A percentile compares a stretch with the other conserved stretches of the same genome.
These are phyloP conservation scores for Aspergillus uvarum DNA, from an alignment of 2,329 filamentous ascomycete species.

Conservation along the genomic window DNA sequence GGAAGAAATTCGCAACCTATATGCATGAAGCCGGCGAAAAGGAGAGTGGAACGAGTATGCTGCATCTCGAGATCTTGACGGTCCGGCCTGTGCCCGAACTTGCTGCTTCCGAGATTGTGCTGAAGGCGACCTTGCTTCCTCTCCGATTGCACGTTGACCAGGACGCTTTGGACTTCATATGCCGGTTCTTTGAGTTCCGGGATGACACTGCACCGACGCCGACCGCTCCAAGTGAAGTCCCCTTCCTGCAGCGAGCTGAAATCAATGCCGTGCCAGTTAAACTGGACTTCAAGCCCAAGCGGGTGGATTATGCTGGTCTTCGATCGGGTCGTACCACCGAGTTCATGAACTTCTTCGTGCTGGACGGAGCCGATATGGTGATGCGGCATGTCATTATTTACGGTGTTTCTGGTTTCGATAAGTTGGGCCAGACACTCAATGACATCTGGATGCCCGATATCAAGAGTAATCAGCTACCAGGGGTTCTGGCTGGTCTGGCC, in stretches of 20 bases:
- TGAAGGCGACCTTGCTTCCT: conserved; percentile 76
- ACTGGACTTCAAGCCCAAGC: conserved; percentile 95
- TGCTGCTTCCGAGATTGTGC: conserved; percentile 83
- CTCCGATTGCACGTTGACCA: conserved; percentile 93
- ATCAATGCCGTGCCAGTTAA: conserved; percentile 79
- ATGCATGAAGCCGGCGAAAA: conserved; percentile 83
- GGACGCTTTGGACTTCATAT: conserved; percentile 95
- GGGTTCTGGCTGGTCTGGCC: conserved; percentile 83
- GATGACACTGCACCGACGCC: conserved; percentile 62
- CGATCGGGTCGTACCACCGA: conserved; percentile 92
- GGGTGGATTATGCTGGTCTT: conserved; percentile 91
- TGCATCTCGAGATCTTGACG: conserved; percentile 82
- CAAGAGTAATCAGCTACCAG: conserved; percentile 81
- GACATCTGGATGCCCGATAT: conserved; percentile 97
- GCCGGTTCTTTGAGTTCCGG: conserved; percentile 96
- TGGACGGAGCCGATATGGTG: conserved; percentile 84
- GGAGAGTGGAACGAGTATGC: conserved; percentile 83
- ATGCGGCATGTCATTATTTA: conserved; percentile 90
- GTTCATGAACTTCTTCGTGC: conserved; percentile 96
- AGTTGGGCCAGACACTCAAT: conserved; percentile 84
- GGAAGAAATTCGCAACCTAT: conserved; percentile 97
- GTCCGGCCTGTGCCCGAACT: conserved; percentile 82
- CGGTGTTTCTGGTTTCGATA: conserved; percentile 85
- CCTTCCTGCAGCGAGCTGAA: conserved; percentile 88
- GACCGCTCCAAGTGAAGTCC: conserved; percentile 66